Conservation (phyloP, 495 filamentous ascomycete genomes). For the Lasiosphaeris hirsuta region DNA sequence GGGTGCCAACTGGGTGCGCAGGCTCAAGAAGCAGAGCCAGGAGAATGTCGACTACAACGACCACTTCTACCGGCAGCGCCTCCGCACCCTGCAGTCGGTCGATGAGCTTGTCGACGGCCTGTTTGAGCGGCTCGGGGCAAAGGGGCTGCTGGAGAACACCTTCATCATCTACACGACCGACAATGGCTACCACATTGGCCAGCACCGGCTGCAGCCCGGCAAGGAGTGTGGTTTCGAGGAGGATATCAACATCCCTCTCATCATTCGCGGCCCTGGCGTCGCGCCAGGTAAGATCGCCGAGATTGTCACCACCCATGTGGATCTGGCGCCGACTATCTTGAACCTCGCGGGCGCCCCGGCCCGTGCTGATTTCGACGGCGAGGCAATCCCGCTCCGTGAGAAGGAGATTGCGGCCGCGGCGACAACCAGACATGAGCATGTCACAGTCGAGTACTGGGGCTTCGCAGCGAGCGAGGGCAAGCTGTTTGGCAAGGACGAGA, state of each 20-base stretch:
- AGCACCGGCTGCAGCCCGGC: conserved; percentile 67
- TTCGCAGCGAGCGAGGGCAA: conserved; percentile 49
- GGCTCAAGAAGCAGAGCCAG: conserved; percentile 49
- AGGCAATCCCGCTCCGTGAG: conserved; percentile 48
- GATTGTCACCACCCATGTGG: conserved; percentile 64
- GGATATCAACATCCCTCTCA: conserved; percentile 68
- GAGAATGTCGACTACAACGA: conserved; percentile 63
- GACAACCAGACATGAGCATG: conserved; percentile 54
- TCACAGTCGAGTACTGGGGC: conserved; percentile 66
- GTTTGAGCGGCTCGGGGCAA: conserved; percentile 48
- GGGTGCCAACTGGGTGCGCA: conserved; percentile 61
- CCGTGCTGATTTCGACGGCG: conserved; percentile 58
- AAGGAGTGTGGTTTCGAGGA: conserved; percentile 71
- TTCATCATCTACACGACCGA: conserved; percentile 71
- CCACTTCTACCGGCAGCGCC: conserved; percentile 61
- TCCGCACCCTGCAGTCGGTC: conserved; percentile 62
- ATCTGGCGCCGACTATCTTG: conserved; percentile 65
- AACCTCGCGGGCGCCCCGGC: conserved; percentile 47
- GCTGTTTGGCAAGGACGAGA: conserved; percentile 20
- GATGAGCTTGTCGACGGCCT: conserved; percentile 66
- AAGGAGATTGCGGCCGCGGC: conserved; percentile 28
- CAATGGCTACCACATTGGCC: conserved; percentile 73
- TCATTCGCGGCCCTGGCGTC: conserved; percentile 59
- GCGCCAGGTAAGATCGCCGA: conserved; percentile 42
- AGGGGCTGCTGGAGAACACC: conserved; percentile 59